A percentile compares a stretch with the other conserved stretches of the same genome.
phyloP scores from a whole-genome alignment of 805 yeast species.

The Metschnikowia henanensis region DNA sequence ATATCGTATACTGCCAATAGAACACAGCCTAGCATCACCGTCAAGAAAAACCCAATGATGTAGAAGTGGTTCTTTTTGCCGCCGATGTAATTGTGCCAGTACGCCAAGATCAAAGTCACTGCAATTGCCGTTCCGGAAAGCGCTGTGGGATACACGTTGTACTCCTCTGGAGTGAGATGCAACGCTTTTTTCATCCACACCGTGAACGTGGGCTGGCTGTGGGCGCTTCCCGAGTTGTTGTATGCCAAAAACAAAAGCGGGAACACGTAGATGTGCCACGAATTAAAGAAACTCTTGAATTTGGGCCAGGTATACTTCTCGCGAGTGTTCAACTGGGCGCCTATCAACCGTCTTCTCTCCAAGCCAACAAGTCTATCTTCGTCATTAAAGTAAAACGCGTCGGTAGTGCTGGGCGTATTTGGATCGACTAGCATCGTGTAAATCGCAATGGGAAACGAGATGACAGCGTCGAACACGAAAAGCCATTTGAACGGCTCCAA shows the following conservation, averaged over 20 bases:
- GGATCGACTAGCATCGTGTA: conserved; percentile 35
- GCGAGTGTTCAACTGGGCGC: conserved; percentile 41
- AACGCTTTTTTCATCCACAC: conserved; percentile 45
- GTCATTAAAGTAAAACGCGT: conserved; percentile 29
- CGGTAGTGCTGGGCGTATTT: conserved; percentile 37
- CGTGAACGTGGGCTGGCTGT: conserved; percentile 42
- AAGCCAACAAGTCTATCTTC: conserved; percentile 41
- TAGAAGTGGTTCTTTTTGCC: conserved; percentile 37
- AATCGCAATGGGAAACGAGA: conserved; percentile 33
- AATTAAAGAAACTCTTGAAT: conserved; percentile 41
- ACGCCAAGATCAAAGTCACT: conserved; percentile 36
- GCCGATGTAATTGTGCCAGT: conserved; percentile 36
- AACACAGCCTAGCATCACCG: conserved; percentile 42
- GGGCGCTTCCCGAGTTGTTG: conserved; percentile 35
- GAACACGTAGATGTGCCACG: conserved; percentile 51
- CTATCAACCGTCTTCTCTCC: conserved; percentile 37
- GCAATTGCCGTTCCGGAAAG: conserved; percentile 40
- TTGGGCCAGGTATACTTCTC: conserved; percentile 41
- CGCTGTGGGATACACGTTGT: conserved; percentile 44
- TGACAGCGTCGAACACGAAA: conserved; percentile 35
- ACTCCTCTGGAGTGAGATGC: conserved; percentile 29
- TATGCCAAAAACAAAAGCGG: conserved; percentile 40
- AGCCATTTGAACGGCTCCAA: conserved; percentile 35
- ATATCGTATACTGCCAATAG: conserved; percentile 49
- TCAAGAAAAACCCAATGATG: conserved; percentile 37